Evolutionary conservation across 2,329 filamentous ascomycete species (phyloP), one percentile per base, ranked within the genome.

Genomic region (Chrysosporium queenslandicum): DNA sequence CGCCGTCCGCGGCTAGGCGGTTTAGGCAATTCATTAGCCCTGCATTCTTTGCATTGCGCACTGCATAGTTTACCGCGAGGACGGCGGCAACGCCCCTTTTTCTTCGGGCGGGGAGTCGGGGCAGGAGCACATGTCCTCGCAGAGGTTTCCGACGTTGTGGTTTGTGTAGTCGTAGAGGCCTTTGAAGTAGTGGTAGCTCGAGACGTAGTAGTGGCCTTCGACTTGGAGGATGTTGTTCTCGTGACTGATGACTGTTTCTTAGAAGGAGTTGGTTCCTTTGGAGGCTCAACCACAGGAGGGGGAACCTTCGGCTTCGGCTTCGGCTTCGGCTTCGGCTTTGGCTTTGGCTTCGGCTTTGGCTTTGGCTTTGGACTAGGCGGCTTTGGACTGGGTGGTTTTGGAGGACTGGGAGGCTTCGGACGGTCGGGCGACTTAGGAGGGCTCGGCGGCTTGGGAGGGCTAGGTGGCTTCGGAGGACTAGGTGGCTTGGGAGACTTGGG

Each of bases 361-460:
- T 66, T 65, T 63, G 58, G 59, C 64, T n/a, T n/a, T n/a, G 47
- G 67, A 5, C 29, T 30, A 30, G 29, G 32, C 32, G 32, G 32
- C 11, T 34, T 30, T 6, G 11, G 5, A 5, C 11, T 30, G 11
- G 29, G 29, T 5, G 29, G 29, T 30, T 30, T 30, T 30, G 29
- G 29, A 5, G 29, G 29, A 30, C 29, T 30, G 29, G 29, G 29
- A 30, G 29, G 29, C 67, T 60, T 62, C 65, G 53, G 64, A 30
- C 6, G 29, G 11, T 30, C 11, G 11, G 11, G 5, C n/a, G n/a
- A n/a, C 29, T 30, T 30, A 11, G 29, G 29, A 30, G 29, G 29
- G 6, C 29, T 30, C 5, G 29, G 29, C 29, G 29, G 29, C 5
- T 30, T 30, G n/a, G n/a, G n/a, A 30, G 11, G 5, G 6, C 11